Conservation (phyloP, 202 grass and related monocot genomes). For the Brachypodium distachyon region DNA sequence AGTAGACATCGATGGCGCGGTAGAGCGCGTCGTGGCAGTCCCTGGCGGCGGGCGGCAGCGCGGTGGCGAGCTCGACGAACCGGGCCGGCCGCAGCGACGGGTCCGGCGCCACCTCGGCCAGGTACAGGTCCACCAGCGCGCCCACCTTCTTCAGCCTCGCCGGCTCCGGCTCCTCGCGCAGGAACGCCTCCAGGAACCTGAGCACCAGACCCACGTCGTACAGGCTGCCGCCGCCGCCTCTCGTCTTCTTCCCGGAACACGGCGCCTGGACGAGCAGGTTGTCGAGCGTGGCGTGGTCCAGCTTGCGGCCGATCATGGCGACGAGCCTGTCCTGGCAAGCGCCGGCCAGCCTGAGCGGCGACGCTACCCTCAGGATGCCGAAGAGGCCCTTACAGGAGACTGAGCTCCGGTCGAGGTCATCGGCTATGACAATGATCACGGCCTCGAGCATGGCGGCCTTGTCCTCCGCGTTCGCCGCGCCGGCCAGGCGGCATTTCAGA, state of each 20-base stretch:
- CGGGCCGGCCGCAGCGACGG: conserved; percentile 47
- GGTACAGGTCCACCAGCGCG: conserved; percentile 61
- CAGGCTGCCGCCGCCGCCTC: too few relatives aligned
- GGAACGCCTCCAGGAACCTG: conserved; percentile 63
- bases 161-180: conserved; percentile 9
- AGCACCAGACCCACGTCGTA: conserved; percentile 76
- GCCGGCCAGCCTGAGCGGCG: conserved; percentile 34
- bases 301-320: conserved; percentile 74
- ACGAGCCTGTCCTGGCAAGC: conserved; percentile 40
- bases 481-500: conserved; percentile 48
- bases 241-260: conserved; percentile 8
- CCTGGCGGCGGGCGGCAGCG: conserved; percentile 59
- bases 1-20: conserved; percentile 79
- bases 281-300: conserved; percentile 83
- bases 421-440: conserved; percentile 32
- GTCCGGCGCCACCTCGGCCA: conserved; percentile 89
- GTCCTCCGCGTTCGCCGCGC: conserved; percentile 19
- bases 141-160: conserved; percentile 64
- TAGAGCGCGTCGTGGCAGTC: conserved; percentile 84
- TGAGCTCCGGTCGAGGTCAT: conserved; percentile 48
- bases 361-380: conserved; percentile 59
- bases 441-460: conserved; percentile 56
- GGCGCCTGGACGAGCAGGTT: conserved; percentile 71
- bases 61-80: conserved; percentile 61
- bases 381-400: conserved; percentile 78